Conservation (phyloP, 208 protist genomes). For the Leishmania gerbilli region DNA sequence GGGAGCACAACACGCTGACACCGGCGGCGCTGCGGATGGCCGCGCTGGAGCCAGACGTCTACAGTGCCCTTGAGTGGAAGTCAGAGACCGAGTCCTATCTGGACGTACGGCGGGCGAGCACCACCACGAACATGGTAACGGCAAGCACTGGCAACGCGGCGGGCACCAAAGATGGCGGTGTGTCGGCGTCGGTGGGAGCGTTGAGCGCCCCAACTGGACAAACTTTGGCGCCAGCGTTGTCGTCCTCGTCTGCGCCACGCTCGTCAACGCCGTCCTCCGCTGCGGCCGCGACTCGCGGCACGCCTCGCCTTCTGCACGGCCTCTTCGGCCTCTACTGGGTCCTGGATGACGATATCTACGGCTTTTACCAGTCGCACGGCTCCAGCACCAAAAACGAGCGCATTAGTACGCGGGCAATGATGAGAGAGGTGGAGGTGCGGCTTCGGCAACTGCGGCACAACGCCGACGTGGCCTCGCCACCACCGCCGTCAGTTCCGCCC, state of each 20-base stretch:
- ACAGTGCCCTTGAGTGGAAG: slow-evolving; percentile 16
- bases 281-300: slow-evolving; percentile 6
- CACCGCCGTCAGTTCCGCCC: slow-evolving; percentile 16
- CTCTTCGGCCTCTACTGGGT: slow-evolving; percentile 82
- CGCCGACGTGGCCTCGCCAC: slow-evolving; percentile 23
- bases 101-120: slow-evolving; percentile 5
- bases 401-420: slow-evolving; percentile 60
- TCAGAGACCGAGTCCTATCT: slow-evolving; percentile 18
- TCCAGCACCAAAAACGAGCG: slow-evolving; percentile 43
- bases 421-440: slow-evolving; percentile 53
- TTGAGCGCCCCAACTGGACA: background rate
- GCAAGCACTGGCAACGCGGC: background rate
- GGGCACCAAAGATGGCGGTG: background rate
- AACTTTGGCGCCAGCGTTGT: background rate
- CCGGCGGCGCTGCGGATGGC: slow-evolving; percentile 22
- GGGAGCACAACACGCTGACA: slow-evolving; percentile 28
- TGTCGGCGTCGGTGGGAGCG: background rate
- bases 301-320: slow-evolving; percentile 36
- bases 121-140: background rate
- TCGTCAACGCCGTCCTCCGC: background rate
- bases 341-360: slow-evolving; percentile 89
- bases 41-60: slow-evolving; percentile 14
- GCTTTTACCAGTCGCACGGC: slow-evolving; percentile 41
- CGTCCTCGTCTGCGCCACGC: background rate
- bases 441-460: slow-evolving; percentile 44